phyloP scores from a whole-genome alignment of 73 alveolate species.

The Paramecium caudatum region DNA sequence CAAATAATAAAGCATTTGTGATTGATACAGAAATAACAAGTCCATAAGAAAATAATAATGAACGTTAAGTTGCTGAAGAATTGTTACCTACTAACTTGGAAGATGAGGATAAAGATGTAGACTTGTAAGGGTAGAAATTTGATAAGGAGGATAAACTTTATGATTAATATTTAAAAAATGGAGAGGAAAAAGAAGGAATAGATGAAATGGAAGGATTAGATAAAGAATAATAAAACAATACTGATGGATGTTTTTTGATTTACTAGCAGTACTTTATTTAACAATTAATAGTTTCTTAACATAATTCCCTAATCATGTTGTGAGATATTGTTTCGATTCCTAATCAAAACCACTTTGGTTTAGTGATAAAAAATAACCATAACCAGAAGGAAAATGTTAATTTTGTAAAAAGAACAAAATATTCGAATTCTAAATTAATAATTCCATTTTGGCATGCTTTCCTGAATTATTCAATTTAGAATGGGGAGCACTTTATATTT shows the following conservation, averaged over 20 bases:
- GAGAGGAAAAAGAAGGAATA: not conserved
- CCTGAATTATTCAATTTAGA: conserved; percentile 37
- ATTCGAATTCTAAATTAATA: conserved; percentile 58
- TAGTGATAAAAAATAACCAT: conserved; percentile 31
- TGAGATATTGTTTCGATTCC: conserved; percentile 60
- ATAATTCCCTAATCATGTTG: conserved; percentile 30
- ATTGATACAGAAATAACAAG: conserved; percentile 6
- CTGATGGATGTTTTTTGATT: conserved; percentile 33
- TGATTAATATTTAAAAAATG: not conserved
- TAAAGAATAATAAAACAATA: not conserved
- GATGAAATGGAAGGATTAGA: conserved; percentile 37
- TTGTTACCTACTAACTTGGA: conserved; percentile 45
- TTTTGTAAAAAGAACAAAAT: conserved; percentile 45
- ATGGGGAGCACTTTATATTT: conserved; percentile 42
- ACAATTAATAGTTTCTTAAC: conserved; percentile 10
- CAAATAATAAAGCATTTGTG: not conserved
- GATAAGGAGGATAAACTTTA: conserved; percentile 37
- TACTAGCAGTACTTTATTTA: not conserved
- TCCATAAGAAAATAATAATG: conserved; percentile 16
- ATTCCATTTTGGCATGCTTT: conserved; percentile 5
- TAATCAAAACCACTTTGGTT: conserved; percentile 47
- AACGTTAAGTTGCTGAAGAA: not conserved
- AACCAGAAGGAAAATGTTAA: not conserved
- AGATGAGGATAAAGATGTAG: conserved; percentile 31
- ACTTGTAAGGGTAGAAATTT: not conserved